Evolutionary conservation across 2,329 filamentous ascomycete genomes (phyloP), one percentile per base, ranked within the genome.

Genomic region (Zymoseptoria pseudotritici): DNA sequence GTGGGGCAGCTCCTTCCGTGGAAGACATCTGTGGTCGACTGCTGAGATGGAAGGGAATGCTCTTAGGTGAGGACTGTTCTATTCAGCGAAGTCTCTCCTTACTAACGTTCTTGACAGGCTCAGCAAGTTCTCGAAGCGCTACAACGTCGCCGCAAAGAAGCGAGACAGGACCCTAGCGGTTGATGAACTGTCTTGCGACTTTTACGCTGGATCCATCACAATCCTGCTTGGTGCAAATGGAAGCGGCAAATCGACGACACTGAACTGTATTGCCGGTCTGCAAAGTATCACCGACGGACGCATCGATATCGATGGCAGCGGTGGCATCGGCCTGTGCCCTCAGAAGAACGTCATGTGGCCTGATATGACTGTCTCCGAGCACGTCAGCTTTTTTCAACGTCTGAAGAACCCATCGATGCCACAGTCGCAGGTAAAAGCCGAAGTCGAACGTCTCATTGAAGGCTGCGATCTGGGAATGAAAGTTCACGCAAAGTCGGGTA

Each of bases 331-430:
- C 13, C 86, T 96, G 50, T 93, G 91, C 59, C 92, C 92, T 0
- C 92, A 97, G 72, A 92, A 93, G 78, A 97, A 97, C 67, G 92
- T 97, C 5, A 81, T 97, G 31, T 97, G 92, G 91, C 88, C 93
- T 66, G 87, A 91, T 60, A 77, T 97, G 58, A 95, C 89, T 0
- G 91, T 96, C 0, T 84, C 86, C 68, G 91, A 96, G 73, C 92
- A 96, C 69, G 85, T 96, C 17, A 76, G 77, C 9, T 89, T 96
- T 55, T 96, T 96, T 77, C 93, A 94, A 72, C 80, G 81, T 53
- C 80, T 97, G 54, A 97, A 97, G 70, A 62, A 63, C 52, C 60
- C 63, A 20, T 56, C 57, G 9, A 46, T 60, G 42, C 51, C 55
- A 20, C 70, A 82, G 84, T 0, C 80, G 82, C 0, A 81, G 82